Evolutionary conservation across 192 early-diverging fungal genomes (phyloP).

Genomic region (Backusella psychrophila): DNA sequence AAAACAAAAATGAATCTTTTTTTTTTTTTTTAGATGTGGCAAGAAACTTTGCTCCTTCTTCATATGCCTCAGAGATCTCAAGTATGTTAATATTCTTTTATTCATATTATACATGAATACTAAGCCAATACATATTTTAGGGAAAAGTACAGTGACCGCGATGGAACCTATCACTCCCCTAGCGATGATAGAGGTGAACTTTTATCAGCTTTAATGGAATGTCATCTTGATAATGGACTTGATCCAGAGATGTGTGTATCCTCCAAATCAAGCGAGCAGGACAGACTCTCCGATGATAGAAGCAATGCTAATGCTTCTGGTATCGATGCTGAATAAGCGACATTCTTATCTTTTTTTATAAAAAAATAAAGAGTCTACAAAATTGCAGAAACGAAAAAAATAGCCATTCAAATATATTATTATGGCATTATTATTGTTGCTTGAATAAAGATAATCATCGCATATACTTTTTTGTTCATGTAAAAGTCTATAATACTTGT

Average conservation of each 20-base stretch:
- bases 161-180: not conserved
- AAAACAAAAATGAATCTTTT: too few relatives aligned
- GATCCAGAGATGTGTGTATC: not conserved
- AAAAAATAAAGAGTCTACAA: not conserved
- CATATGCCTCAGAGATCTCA: not conserved
- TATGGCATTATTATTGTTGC: too few relatives aligned
- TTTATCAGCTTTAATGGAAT: not conserved
- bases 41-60: too few relatives aligned
- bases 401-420: too few relatives aligned
- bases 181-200: not conserved
- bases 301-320: not conserved
- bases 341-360: not conserved
- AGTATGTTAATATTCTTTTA: not conserved
- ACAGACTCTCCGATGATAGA: not conserved
- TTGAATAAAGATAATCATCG: too few relatives aligned
- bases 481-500: too few relatives aligned
- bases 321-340: not conserved
- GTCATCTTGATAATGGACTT: not conserved
- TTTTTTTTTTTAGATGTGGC: not conserved
- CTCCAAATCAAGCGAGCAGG: not conserved
- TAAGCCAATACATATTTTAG: not conserved
- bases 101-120: not conserved
- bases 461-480: too few relatives aligned
- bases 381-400: too few relatives aligned
- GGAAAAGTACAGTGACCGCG: not conserved